Percentiles rank a stretch among this genome's conserved stretches.
Evolutionary conservation across 208 protist genomes (phyloP).

Genomic region (Leishmania amazonensis): DNA sequence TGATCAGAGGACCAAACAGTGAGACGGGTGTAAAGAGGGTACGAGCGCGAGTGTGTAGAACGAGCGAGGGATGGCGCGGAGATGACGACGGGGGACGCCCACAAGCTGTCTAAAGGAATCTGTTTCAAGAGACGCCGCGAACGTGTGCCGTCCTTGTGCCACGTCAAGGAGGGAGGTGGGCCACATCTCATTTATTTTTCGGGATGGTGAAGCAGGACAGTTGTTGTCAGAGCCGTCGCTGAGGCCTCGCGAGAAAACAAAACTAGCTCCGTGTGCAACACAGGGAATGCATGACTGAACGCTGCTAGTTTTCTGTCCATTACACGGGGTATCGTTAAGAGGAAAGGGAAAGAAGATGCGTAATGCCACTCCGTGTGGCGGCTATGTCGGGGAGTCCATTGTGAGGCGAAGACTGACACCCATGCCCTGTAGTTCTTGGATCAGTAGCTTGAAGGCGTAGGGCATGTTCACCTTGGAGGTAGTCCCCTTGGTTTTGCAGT

Average conservation of each 20-base stretch:
- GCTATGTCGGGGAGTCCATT: constrained; percentile 29
- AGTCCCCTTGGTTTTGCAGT: constrained; percentile 89
- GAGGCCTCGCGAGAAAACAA: background rate
- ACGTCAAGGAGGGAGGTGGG: background rate
- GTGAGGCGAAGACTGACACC: constrained; percentile 90
- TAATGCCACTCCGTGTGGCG: background rate
- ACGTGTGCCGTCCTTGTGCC: background rate
- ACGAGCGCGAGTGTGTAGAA: background rate
- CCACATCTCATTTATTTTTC: background rate
- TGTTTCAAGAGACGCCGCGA: background rate
- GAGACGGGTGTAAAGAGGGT: background rate
- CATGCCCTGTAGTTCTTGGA: constrained; percentile 99
- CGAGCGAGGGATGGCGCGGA: background rate
- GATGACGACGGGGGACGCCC: background rate
- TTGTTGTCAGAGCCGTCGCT: background rate
- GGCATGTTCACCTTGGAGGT: constrained; percentile 96
- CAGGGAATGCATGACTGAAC: background rate
- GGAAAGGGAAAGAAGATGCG: background rate
- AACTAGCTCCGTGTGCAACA: background rate
- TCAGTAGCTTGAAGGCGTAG: constrained; percentile 99
- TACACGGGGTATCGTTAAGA: background rate
- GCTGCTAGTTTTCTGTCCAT: background rate
- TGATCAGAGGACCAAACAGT: background rate
- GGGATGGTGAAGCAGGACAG: background rate
- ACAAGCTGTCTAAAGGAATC: background rate